Evolutionary conservation across 352 stramenopile species (phyloP).

Genomic region (Hyaloperonospora brassicae): DNA sequence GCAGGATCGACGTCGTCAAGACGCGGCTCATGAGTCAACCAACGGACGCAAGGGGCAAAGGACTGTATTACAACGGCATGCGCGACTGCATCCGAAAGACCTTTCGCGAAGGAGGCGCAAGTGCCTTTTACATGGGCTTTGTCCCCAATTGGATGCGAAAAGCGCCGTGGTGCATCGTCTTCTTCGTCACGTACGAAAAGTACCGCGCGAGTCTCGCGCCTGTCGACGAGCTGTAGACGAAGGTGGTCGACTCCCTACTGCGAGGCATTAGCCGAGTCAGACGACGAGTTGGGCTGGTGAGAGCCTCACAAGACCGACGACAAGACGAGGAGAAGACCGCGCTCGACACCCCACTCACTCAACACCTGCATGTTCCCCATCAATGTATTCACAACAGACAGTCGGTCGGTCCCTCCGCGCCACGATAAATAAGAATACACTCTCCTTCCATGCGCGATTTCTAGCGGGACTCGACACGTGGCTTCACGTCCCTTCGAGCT

Average conservation of each 20-base stretch:
- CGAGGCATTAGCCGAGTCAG: too few species aligned
- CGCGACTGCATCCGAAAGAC: conserved; percentile 61
- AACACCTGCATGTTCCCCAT: background rate
- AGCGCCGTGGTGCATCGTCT: conserved; percentile 78
- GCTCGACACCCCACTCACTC: background rate
- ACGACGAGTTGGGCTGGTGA: too few species aligned
- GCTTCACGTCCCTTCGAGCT: background rate
- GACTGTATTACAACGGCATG: conserved; percentile 62
- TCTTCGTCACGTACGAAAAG: conserved; percentile 85
- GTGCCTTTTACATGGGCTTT: conserved; percentile 83
- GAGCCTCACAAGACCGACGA: too few species aligned
- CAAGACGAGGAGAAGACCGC: too few species aligned
- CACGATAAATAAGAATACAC: conserved; percentile 38
- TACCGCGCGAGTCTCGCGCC: conserved; percentile 40
- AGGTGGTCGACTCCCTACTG: too few species aligned
- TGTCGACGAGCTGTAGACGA: conserved; percentile 19
- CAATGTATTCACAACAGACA: conserved; percentile 5
- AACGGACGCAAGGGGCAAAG: conserved; percentile 44
- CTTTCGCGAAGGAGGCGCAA: conserved; percentile 50
- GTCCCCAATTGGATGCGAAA: conserved; percentile 85
- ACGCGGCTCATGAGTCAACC: conserved; percentile 77
- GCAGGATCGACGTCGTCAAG: conserved; percentile 79
- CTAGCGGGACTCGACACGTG: conserved; percentile 2
- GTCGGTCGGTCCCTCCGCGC: conserved; percentile 1
- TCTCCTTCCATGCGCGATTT: conserved; percentile 24